Evolutionary conservation across 2,329 filamentous ascomycete species (phyloP).

Genomic region (Raffaelea arxii): DNA sequence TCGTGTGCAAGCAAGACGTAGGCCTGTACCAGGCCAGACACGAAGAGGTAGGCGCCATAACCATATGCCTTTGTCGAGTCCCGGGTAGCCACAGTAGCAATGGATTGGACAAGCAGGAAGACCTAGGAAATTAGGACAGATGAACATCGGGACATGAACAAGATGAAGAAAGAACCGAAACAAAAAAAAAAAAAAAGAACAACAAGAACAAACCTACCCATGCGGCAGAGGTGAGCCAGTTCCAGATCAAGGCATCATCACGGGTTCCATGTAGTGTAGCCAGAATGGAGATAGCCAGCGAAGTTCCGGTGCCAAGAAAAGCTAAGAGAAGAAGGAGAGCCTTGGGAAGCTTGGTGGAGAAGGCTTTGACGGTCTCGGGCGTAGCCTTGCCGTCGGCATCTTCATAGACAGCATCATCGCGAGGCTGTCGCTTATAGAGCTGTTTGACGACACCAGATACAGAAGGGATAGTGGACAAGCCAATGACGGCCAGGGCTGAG

Average conservation of each 20-base stretch:
- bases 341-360: slow-evolving; percentile 52
- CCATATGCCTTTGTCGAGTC: slow-evolving; percentile 42
- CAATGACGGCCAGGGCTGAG: slow-evolving; percentile 18
- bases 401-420: slow-evolving; percentile 40
- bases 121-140: slow-evolving; percentile 23
- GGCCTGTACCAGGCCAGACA: slow-evolving; percentile 36
- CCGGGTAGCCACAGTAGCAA: slow-evolving; percentile 37
- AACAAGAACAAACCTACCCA: slow-evolving; percentile 46
- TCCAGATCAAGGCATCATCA: slow-evolving; percentile 36
- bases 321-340: slow-evolving; percentile 43
- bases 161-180: slow-evolving; percentile 8
- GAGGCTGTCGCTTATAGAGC: slow-evolving; percentile 18
- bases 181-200: too few relatives aligned
- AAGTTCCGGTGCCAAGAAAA: slow-evolving; percentile 40
- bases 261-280: slow-evolving; percentile 27
- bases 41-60: slow-evolving; percentile 40
- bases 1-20: slow-evolving; percentile 35
- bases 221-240: slow-evolving; percentile 49
- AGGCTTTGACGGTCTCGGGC: slow-evolving; percentile 50
- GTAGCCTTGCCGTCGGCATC: slow-evolving; percentile 63
- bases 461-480: slow-evolving; percentile 20
- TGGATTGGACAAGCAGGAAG: slow-evolving; percentile 41
- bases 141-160: background rate
- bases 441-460: slow-evolving; percentile 17
- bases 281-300: slow-evolving; percentile 46